Evolutionary conservation across 768 basidiomycete genomes (phyloP).

Genomic region (Goffeauzyma gilvescens): DNA sequence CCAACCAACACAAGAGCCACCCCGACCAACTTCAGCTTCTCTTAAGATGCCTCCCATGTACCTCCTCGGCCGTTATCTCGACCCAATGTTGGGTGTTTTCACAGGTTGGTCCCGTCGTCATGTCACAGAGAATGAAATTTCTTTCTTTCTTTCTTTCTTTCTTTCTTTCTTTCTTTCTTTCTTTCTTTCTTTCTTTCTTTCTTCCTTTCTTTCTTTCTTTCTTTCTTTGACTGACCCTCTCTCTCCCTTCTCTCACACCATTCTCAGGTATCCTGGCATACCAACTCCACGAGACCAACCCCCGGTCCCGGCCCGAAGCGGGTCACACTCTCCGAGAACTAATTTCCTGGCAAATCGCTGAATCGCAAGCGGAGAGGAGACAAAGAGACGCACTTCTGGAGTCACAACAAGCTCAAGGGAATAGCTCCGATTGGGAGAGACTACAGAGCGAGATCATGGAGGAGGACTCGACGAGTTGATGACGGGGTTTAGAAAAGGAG

Average conservation of each 20-base stretch:
- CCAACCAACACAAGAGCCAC: too few species aligned
- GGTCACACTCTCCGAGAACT: constrained; percentile 29
- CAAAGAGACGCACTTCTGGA: constrained; percentile 1
- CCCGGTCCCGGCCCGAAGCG: constrained; percentile 23
- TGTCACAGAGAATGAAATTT: too few species aligned
- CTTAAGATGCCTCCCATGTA: constrained; percentile 29
- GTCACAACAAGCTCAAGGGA: too few species aligned
- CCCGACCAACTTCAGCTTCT: too few species aligned
- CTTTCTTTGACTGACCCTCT: not conserved
- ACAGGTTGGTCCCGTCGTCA: constrained; percentile 11
- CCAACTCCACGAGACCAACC: constrained; percentile 30
- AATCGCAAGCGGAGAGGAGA: constrained; percentile 6
- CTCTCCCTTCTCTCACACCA: not conserved
- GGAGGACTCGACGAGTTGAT: too few species aligned
- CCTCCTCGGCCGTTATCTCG: constrained; percentile 27
- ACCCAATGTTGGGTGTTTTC: constrained; percentile 29
- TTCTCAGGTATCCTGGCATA: constrained; percentile 25
- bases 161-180: too few species aligned
- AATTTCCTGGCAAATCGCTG: constrained; percentile 24
- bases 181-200: too few species aligned
- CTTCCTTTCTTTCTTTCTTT: too few species aligned
- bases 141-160: too few species aligned
- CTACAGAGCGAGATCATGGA: too few species aligned
- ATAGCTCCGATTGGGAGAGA: too few species aligned
- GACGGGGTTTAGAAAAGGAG: too few species aligned